Base-by-base conservation (phyloP, 108 stramenopile species). In the Fistulifera solaris region DNA sequence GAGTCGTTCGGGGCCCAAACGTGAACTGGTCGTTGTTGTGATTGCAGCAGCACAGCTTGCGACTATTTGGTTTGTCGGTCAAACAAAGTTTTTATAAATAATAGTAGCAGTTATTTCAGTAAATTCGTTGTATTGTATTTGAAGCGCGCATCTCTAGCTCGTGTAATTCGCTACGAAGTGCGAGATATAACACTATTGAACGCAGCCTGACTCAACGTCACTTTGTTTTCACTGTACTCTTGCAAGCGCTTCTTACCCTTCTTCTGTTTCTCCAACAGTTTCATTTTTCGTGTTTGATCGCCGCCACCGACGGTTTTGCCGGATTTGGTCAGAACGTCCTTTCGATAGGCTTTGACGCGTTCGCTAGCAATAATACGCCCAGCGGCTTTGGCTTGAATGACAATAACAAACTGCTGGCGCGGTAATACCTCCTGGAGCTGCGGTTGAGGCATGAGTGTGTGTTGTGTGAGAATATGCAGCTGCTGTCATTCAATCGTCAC, bases 181-280 rank as follows among this genome's bases (percentile, higher is more conserved):
- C 84, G 24, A 6, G 77, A 68, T 38, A 94, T 94, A 0, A 94
- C 88, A 44, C 73, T 78, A 48, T 86, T 94, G 87, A 99, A 98
- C 7, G 99, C 99, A 40, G 85, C 96, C 62, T 99, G 99, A 17
- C 82, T 86, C 58, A 99, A 72, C n/a, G 72, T 58, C 18, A 99
- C 96, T 50, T 76, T 90, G 4, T 97, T 97, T 53, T 89, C 75
- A 35, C 31, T 35, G 31, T 35, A 8, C 43, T 81, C 58, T 65
- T 98, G 96, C 76, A 87, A 83, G 25, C 89, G 76, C 68, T 96
- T 96, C 83, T 99, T 99, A 38, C 99, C 99, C 44, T 76, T 67
- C 61, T 98, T 98, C 68, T 99, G 99, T 65, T 97, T 97, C 69
- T 99, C 94, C 15, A 98, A 63, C 8, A 99, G 80, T 67, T 99